phyloP scores from a whole-genome alignment of 176 grass and related monocot genomes.

The Aegilops bicornis region DNA sequence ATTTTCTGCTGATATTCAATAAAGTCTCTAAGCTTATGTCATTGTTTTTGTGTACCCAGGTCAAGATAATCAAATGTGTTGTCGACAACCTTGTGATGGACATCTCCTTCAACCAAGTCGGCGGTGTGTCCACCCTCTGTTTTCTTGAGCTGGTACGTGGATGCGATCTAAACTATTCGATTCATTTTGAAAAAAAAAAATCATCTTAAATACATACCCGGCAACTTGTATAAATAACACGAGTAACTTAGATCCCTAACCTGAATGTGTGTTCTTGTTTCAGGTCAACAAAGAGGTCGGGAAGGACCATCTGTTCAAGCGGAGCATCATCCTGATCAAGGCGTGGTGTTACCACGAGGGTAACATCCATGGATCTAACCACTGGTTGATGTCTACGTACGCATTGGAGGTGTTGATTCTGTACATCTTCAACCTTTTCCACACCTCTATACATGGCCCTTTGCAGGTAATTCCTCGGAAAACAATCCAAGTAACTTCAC shows the following conservation, averaged over 20 bases:
- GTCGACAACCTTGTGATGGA: conserved; percentile 71
- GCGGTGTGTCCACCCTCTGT: conserved; percentile 60
- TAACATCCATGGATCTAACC: conserved; percentile 62
- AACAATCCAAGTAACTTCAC: not conserved
- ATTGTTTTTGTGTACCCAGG: conserved; percentile 55
- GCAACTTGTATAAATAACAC: not conserved
- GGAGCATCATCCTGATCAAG: conserved; percentile 89
- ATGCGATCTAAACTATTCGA: not conserved
- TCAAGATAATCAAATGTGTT: conserved; percentile 83
- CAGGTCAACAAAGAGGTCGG: conserved; percentile 64
- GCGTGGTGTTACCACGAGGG: conserved; percentile 89
- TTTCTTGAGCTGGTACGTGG: conserved; percentile 75
- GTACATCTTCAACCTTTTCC: conserved; percentile 77
- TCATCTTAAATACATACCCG: not conserved
- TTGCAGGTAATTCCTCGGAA: conserved; percentile 50
- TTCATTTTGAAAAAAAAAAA: not conserved
- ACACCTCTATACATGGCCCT: conserved; percentile 60
- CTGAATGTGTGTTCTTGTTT: conserved; percentile 2
- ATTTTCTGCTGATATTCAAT: not conserved
- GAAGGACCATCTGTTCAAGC: conserved; percentile 79
- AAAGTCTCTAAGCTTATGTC: not conserved
- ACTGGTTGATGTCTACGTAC: conserved; percentile 85
- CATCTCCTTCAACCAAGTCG: conserved; percentile 87
- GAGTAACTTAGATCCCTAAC: not conserved
- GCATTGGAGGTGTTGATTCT: conserved; percentile 68